phyloP scores from a whole-genome alignment of 2,329 filamentous ascomycete genomes.

The Arthrobotrys sinensis region DNA sequence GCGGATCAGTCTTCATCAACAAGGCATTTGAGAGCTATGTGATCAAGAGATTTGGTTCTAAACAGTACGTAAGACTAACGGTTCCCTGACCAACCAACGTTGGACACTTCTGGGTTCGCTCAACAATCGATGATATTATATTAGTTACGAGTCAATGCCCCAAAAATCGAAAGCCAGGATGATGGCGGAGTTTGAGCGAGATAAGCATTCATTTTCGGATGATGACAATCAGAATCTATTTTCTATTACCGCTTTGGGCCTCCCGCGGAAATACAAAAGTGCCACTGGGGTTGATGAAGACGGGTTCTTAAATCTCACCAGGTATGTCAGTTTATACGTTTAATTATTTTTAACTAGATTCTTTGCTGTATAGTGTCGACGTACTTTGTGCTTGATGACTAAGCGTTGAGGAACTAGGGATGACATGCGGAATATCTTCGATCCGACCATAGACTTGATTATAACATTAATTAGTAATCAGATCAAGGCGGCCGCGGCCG shows the following conservation, averaged over 20 bases:
- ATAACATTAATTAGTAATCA: conserved; percentile 1
- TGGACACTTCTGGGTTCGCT: neutral
- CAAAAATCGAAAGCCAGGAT: conserved; percentile 22
- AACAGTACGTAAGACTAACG: neutral
- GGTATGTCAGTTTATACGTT: neutral
- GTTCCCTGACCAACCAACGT: neutral
- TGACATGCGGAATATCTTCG: conserved; percentile 25
- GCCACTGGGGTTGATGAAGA: conserved; percentile 5
- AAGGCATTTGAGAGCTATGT: conserved; percentile 38
- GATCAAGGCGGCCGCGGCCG: neutral
- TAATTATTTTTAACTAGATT: neutral
- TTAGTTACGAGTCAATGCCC: conserved; percentile 21
- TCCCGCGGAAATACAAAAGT: conserved; percentile 1
- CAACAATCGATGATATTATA: neutral
- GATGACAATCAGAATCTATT: neutral
- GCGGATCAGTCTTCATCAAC: conserved; percentile 31
- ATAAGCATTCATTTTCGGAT: conserved; percentile 20
- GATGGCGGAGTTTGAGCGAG: conserved; percentile 23
- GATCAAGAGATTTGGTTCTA: conserved; percentile 14
- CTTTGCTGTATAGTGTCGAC: no score
- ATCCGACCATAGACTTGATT: conserved; percentile 34
- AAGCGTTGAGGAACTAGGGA: conserved; percentile 10
- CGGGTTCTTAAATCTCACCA: neutral
- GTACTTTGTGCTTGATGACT: neutral
- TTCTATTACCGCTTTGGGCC: conserved; percentile 6